Base-by-base conservation (phyloP, 768 basidiomycete species). In the Phlegmacium glaucopus region DNA sequence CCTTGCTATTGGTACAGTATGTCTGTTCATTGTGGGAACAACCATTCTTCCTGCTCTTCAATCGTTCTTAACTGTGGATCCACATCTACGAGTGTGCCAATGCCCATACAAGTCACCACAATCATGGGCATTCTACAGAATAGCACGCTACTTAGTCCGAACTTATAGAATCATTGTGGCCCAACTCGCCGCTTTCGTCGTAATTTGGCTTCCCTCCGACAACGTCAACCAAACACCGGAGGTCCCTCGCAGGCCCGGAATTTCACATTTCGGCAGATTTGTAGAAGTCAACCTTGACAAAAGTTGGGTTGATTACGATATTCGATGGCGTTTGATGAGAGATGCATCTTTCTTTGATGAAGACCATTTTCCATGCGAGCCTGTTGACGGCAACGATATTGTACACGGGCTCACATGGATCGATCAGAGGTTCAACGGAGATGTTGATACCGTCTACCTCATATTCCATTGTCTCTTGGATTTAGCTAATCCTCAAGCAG, bases 41-140 rank as follows among this genome's bases (percentile, higher is more conserved):
- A 58, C 61, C 4, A 40, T 60, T 17, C 49, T 58, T 22, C 64
- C 64, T 2, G 48, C 54, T 12, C 28, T 60, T 25, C 60, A 64
- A 18, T 51, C 39, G 9, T 45, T 55, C 39, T 36, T 48, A 8
- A 44, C 41, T 26, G 32, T 9, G 12, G 46, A 46, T n/a, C 42
- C 42, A 9, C 18, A 47, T 36, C 38, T 53, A 12, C 25, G 36
- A 38, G 53, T 52, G 9, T 42, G 27, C 13, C 56, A 52, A 28
- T 64, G 62, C 34, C 59, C 62, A 6, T 62, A 59, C 51, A 62
- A 61, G 47, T 62, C 60, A 10, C 59, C 61, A 1, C 59, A 62
- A 42, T 57, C 62, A 4, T 60, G 59, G 62, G 49, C 51, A 11
- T 59, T 62, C 43, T 51, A 51, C 39, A 40, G 45, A 6, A 37